Base-by-base conservation (phyloP, 108 stramenopile genomes). In the Epithemia pelagica region DNA sequence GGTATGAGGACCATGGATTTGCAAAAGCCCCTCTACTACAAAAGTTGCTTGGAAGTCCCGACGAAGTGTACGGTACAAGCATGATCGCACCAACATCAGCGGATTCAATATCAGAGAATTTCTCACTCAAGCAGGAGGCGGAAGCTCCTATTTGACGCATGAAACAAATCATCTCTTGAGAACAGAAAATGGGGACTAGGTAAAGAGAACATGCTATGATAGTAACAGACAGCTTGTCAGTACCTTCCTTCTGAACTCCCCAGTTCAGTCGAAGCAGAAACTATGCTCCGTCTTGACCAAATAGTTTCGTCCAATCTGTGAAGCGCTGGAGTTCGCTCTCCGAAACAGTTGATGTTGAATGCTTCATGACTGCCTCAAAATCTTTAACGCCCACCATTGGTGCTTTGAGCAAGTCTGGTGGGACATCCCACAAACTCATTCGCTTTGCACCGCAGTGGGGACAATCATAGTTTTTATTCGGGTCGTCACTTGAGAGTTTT, bases 231-330 rank as follows among this genome's bases (percentile, higher is more conserved):
- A n/a, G n/a, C n/a, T n/a, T n/a, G n/a, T n/a, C n/a, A n/a, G n/a
- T n/a, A n/a, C n/a, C n/a, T n/a, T n/a, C n/a, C n/a, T n/a, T n/a
- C n/a, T n/a, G n/a, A n/a, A n/a, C n/a, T n/a, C n/a, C n/a, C n/a
- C n/a, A n/a, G n/a, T n/a, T n/a, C n/a, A n/a, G n/a, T n/a, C n/a
- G n/a, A n/a, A n/a, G n/a, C n/a, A n/a, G n/a, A 46, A 46, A 58
- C 52, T 80, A 94, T 27, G 88, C 94, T 54, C 98, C 98, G 61
- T 97, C 96, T 75, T 97, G 95, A 15, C 98, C 99, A 89, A 98
- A 99, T 65, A 95, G 76, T 37, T 82, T 81, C 22, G 99, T 98
- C 99, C 97, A 99, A 59, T 98, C 88, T 7, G 74, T 67, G 73
- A 96, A 99, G 25, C 86, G 80, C 46, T 88, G 69, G 46, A 99